A percentile compares a stretch with the other conserved stretches of the same genome.
Evolutionary conservation across 2,329 filamentous ascomycete genomes (phyloP).

Genomic region (Scedosporium minutisporum): DNA sequence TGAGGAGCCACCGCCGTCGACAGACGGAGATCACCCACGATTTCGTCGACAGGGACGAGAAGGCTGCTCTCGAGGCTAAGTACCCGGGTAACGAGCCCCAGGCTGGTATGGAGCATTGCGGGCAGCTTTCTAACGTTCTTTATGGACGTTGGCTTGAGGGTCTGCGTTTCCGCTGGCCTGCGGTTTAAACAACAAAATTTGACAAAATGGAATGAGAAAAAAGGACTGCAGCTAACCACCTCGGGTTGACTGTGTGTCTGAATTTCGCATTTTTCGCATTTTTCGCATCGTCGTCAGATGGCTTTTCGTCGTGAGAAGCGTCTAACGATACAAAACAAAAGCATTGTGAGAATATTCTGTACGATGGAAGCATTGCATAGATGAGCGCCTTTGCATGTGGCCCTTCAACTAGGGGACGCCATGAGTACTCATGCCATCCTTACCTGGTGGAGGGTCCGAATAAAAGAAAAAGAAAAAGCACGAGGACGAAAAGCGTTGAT

Average conservation of each 20-base stretch:
- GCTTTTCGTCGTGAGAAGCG: background rate
- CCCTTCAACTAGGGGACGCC: background rate
- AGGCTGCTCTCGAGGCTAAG: slow-evolving; percentile 37
- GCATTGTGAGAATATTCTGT: background rate
- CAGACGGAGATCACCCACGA: slow-evolving; percentile 34
- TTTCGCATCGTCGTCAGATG: background rate
- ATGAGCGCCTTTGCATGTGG: background rate
- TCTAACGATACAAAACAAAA: background rate
- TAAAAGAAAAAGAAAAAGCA: background rate
- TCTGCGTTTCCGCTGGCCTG: slow-evolving; percentile 60
- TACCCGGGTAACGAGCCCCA: slow-evolving; percentile 44
- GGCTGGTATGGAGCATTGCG: slow-evolving; percentile 84
- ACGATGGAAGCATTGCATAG: background rate
- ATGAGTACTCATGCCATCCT: background rate
- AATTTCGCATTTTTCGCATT: background rate
- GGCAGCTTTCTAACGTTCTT: slow-evolving; percentile 79
- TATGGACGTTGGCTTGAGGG: slow-evolving; percentile 87
- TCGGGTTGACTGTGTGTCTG: background rate
- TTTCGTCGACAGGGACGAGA: slow-evolving; percentile 38
- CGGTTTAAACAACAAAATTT: slow-evolving; percentile 17
- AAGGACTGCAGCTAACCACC: background rate
- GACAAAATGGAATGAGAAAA: background rate
- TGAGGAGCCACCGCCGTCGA: slow-evolving; percentile 66
- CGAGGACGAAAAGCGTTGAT: background rate
- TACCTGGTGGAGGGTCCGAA: background rate